Evolutionary conservation across 331 rosid species (phyloP).

Genomic region (Quercus lobata): DNA sequence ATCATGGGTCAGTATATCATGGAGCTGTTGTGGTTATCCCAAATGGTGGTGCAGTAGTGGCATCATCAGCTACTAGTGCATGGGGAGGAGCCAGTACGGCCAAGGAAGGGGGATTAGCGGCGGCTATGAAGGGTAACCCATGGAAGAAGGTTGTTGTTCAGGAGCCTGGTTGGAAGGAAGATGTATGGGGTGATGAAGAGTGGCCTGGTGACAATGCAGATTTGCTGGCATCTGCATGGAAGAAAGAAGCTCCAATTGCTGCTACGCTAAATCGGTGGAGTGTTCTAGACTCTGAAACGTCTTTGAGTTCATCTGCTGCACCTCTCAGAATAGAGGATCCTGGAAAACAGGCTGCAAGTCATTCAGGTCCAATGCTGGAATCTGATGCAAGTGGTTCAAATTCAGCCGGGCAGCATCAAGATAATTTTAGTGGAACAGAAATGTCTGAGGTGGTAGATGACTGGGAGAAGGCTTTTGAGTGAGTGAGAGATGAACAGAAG

Average conservation of each 20-base stretch:
- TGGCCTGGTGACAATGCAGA: slow-evolving; percentile 34
- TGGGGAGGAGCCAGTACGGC: slow-evolving; percentile 59
- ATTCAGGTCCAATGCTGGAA: slow-evolving; percentile 18
- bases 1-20: slow-evolving; percentile 67
- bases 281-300: slow-evolving; percentile 35
- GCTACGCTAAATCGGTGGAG: slow-evolving; percentile 49
- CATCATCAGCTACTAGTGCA: slow-evolving; percentile 48
- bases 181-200: slow-evolving; percentile 40
- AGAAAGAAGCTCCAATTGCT: slow-evolving; percentile 43
- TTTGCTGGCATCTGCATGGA: slow-evolving; percentile 34
- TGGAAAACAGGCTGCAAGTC: slow-evolving; percentile 20
- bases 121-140: slow-evolving; percentile 46
- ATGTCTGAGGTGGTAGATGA: slow-evolving; percentile 69
- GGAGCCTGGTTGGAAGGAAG: slow-evolving; percentile 43
- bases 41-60: slow-evolving; percentile 26
- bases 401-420: slow-evolving; percentile 23
- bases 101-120: slow-evolving; percentile 45
- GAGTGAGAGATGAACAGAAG: not conserved
- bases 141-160: slow-evolving; percentile 59
- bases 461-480: slow-evolving; percentile 83
- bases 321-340: slow-evolving; percentile 22
- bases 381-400: slow-evolving; percentile 26
- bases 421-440: slow-evolving; percentile 23
- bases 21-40: slow-evolving; percentile 60
- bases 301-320: slow-evolving; percentile 38